Percentiles rank a stretch among this genome's conserved stretches.
Conservation (phyloP, 2,329 filamentous ascomycete species). For the Fusarium tjaetaba region DNA sequence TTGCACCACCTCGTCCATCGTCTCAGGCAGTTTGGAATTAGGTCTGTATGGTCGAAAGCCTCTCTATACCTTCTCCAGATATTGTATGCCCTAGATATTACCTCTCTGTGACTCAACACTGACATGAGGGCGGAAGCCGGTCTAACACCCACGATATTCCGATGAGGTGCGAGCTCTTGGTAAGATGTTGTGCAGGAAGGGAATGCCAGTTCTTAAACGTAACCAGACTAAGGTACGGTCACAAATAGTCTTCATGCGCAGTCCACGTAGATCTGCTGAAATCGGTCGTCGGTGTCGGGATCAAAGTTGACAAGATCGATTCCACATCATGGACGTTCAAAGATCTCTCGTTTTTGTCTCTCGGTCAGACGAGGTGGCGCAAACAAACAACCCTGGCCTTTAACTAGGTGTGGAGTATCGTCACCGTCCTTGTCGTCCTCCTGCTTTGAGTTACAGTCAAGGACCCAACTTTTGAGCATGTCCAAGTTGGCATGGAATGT, state of each 20-base stretch:
- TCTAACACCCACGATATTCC: not conserved
- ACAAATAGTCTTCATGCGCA: not conserved
- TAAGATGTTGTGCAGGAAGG: fast-evolving
- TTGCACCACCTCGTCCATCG: not conserved
- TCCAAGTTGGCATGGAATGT: not conserved
- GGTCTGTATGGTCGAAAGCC: no score
- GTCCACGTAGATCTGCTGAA: not conserved
- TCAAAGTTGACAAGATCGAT: not conserved
- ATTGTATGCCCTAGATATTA: not conserved
- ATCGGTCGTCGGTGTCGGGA: no score
- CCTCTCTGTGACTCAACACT: not conserved
- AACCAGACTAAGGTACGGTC: fast-evolving
- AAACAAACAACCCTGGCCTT: not conserved
- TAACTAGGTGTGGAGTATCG: not conserved
- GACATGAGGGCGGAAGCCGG: not conserved
- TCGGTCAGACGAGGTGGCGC: not conserved
- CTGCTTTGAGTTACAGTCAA: not conserved
- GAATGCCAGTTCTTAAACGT: fast-evolving
- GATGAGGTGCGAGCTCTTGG: not conserved
- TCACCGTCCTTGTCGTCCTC: not conserved
- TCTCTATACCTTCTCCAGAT: not conserved
- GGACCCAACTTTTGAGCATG: not conserved
- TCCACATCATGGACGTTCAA: not conserved
- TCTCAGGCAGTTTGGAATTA: no score
- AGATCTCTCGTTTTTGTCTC: not conserved